These are phyloP conservation scores for Brettanomyces custersianus DNA, from an alignment of 805 yeast genomes.

Conservation along the genomic window DNA sequence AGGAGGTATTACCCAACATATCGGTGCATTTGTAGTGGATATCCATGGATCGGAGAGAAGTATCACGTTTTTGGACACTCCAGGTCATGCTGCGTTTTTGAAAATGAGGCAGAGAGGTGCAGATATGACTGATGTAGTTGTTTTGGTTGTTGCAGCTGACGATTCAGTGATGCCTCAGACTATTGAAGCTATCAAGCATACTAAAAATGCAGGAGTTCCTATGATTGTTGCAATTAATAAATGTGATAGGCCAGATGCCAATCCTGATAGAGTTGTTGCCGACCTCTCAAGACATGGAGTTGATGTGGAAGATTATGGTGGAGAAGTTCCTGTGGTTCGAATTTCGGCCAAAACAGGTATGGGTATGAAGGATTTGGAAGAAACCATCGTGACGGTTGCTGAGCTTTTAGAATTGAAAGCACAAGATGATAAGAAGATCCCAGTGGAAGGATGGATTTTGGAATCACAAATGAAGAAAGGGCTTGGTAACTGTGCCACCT, in stretches of 20 bases:
- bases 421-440: conserved; percentile 37
- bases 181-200: conserved; percentile 88
- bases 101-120: conserved; percentile 98
- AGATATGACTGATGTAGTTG: conserved; percentile 81
- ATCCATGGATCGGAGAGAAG: conserved; percentile 64
- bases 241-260: conserved; percentile 72
- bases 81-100: conserved; percentile 95
- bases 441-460: conserved; percentile 79
- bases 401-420: conserved; percentile 77
- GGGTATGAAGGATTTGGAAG: conserved; percentile 85
- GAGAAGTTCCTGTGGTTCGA: conserved; percentile 82
- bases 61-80: conserved; percentile 91
- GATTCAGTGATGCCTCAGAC: conserved; percentile 99
- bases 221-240: conserved; percentile 89
- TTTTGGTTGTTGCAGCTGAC: conserved; percentile 92
- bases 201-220: conserved; percentile 71
- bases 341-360: conserved; percentile 86
- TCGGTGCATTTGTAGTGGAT: conserved; percentile 90
- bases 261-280: conserved; percentile 65
- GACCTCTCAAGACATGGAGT: conserved; percentile 74
- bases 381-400: conserved; percentile 75
- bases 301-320: conserved; percentile 89
- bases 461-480: conserved; percentile 81
- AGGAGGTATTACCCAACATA: conserved; percentile 97
- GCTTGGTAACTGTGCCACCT: conserved; percentile 79